Evolutionary conservation across 345 rosid species (phyloP), one percentile per base, ranked within the genome.

Genomic region (Mallotus nudiflorus): DNA sequence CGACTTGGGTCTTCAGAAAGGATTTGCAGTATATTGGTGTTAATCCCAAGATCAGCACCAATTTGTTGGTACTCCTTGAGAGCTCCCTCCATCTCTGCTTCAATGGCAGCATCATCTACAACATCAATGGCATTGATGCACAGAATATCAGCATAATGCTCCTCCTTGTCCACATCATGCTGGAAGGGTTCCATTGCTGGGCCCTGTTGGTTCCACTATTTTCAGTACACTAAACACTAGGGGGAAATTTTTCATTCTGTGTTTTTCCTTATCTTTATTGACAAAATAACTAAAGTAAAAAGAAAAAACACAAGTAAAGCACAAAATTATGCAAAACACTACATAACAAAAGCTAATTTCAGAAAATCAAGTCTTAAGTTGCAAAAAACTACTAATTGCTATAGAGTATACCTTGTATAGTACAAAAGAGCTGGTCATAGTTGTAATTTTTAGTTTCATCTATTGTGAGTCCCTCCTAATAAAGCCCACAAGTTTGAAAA

Each of bases 71-170:
- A 92, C 61, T 86, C 89, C 19, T 74, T 78, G 27, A 89, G 81
- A 51, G 91, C 89, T 42, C 82, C 84, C 65, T 78, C 88, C 92
- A 92, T 89, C 87, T 95, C 97, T 1, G 82, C 84, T 83, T 88
- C 89, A 1, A 84, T 82, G 24, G 81, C 80, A 33, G 74, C 82
- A 68, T 70, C 86, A 70, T 92, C 90, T 28, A 83, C 73, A 15
- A 88, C 82, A 72, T 86, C 91, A 2, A 85, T 83, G 29, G 69
- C 63, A 61, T 85, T 87, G 86, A 80, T 77, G 71, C 63, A 79
- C 10, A 90, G 75, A 71, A 80, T 82, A 66, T 89, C 89, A 1
- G 81, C 82, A 42, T 81, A 95, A 67, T 84, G 80, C 72, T 77
- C 82, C 85, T 95, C 94, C 73, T 68, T 78, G 57, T 87, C 94